A percentile compares a stretch with the other conserved stretches of the same genome.
phyloP scores from a whole-genome alignment of 306 rosid species.

The Phaseolus lunatus region DNA sequence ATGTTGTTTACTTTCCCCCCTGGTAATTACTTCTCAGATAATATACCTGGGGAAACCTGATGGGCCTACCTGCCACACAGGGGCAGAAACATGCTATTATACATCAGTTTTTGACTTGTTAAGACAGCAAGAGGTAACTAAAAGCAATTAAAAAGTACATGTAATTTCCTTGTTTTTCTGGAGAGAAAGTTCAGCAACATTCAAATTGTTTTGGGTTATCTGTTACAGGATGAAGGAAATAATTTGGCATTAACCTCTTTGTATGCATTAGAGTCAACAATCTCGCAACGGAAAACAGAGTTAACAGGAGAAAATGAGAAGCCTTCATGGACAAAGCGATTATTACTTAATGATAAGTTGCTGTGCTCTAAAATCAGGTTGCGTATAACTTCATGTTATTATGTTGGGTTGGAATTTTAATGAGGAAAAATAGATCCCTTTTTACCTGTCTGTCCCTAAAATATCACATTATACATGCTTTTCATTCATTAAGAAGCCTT shows the following conservation, averaged over 20 bases:
- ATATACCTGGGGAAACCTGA: conserved; percentile 93
- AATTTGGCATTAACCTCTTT: conserved; percentile 72
- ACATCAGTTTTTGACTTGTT: conserved; percentile 64
- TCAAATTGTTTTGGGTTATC: conserved; percentile 35
- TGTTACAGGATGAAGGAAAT: conserved; percentile 60
- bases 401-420: conserved; percentile 28
- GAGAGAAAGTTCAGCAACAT: background rate
- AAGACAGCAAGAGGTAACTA: conserved; percentile 65
- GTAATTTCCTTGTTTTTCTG: conserved; percentile 1
- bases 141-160: conserved; percentile 6
- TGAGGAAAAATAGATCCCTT: background rate
- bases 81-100: conserved; percentile 86
- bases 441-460: background rate
- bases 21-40: conserved; percentile 59
- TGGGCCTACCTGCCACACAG: conserved; percentile 97
- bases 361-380: conserved; percentile 89
- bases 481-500: background rate
- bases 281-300: conserved; percentile 76
- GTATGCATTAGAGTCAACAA: conserved; percentile 73
- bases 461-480: background rate
- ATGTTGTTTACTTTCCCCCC: conserved; percentile 18
- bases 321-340: conserved; percentile 82
- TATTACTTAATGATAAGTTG: conserved; percentile 66
- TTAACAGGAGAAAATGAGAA: conserved; percentile 53
- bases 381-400: conserved; percentile 5